A percentile compares a stretch with the other conserved stretches of the same genome.
Evolutionary conservation across 2,329 filamentous ascomycete genomes (phyloP).

Genomic region (Chaetomiaceae sp.): DNA sequence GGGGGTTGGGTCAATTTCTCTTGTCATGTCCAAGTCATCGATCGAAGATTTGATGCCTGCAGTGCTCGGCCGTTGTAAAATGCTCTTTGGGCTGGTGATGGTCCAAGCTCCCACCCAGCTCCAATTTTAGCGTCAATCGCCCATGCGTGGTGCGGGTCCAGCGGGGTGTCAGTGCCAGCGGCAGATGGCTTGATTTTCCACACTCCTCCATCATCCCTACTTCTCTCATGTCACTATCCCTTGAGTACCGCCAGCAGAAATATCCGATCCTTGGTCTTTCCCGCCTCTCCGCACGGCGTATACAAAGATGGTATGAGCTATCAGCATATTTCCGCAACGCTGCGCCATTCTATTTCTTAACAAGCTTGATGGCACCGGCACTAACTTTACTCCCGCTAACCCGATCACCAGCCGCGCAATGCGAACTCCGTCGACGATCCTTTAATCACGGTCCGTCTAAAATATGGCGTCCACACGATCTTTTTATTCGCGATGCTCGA

Average conservation of each 20-base stretch:
- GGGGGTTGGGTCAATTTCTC: too few species aligned
- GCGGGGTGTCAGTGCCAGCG: neutral
- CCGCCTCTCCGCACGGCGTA: neutral
- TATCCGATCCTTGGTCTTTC: too few species aligned
- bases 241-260: too few species aligned
- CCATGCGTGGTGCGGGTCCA: too few species aligned
- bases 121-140: too few species aligned
- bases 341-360: neutral
- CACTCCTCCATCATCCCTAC: too few species aligned
- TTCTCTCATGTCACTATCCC: too few species aligned
- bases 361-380: neutral
- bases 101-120: constrained; percentile 20
- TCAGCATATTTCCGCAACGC: neutral
- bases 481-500: constrained; percentile 61
- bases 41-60: too few species aligned
- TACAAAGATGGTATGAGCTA: neutral
- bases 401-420: constrained; percentile 13
- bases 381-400: neutral
- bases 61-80: neutral
- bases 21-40: too few species aligned
- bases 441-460: constrained; percentile 66
- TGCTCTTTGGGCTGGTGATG: constrained; percentile 1
- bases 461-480: constrained; percentile 66
- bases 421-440: constrained; percentile 34
- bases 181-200: too few species aligned